Conservation (phyloP, 2,329 filamentous ascomycete species). For the Fusarium verticillioides region DNA sequence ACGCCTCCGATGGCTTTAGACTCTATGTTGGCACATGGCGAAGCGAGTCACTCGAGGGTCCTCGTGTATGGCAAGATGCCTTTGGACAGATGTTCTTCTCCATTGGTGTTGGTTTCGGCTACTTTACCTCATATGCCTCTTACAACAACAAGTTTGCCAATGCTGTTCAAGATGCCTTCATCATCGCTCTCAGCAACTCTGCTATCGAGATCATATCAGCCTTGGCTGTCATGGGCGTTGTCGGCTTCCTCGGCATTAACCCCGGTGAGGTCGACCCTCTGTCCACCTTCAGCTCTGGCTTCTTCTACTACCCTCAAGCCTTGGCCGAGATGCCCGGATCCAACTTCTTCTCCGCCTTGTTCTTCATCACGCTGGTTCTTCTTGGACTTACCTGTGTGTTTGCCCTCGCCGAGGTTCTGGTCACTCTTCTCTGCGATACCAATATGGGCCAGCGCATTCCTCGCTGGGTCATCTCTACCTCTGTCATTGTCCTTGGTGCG, state of each 20-base stretch:
- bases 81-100: constrained; percentile 58
- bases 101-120: constrained; percentile 63
- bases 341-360: constrained; percentile 64
- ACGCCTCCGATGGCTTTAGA: constrained; percentile 60
- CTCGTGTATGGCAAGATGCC: constrained; percentile 61
- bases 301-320: constrained; percentile 63
- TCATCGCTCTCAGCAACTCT: constrained; percentile 64
- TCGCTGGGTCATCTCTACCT: constrained; percentile 56
- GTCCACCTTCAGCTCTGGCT: constrained; percentile 62
- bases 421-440: constrained; percentile 51
- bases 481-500: constrained; percentile 57
- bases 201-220: constrained; percentile 60
- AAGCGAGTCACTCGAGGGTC: constrained; percentile 52
- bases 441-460: constrained; percentile 52
- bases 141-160: constrained; percentile 66
- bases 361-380: constrained; percentile 65
- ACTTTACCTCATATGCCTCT: constrained; percentile 65
- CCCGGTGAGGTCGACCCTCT: constrained; percentile 50
- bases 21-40: constrained; percentile 55
- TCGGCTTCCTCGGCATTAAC: constrained; percentile 54
- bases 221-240: constrained; percentile 60
- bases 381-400: constrained; percentile 60
- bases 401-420: constrained; percentile 42
- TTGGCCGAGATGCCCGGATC: constrained; percentile 65
- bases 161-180: constrained; percentile 62